Evolutionary conservation across 2,329 filamentous ascomycete genomes (phyloP).

Genomic region (Scedosporium apiospermum): DNA sequence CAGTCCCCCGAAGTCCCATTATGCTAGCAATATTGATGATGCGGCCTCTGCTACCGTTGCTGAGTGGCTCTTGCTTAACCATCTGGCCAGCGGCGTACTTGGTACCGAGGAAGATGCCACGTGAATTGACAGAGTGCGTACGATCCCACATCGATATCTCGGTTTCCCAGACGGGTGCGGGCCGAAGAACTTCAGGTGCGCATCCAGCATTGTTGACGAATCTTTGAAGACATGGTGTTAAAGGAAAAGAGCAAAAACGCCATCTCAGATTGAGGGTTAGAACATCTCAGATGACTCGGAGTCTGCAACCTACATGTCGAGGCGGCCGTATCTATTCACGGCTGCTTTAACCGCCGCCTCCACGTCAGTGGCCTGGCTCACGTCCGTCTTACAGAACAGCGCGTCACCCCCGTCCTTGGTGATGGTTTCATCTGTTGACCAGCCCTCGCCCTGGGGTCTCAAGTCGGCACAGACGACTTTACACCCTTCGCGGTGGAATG

Average conservation of each 20-base stretch:
- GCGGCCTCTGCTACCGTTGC: constrained; percentile 22
- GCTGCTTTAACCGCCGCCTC: constrained; percentile 24
- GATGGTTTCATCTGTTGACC: constrained; percentile 29
- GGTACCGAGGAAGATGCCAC: constrained; percentile 27
- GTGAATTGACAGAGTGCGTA: constrained; percentile 26
- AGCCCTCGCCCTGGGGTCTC: constrained; percentile 14
- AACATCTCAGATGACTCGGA: constrained; percentile 35
- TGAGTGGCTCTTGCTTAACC: constrained; percentile 32
- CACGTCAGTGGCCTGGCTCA: neutral
- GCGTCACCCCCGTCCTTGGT: constrained; percentile 16
- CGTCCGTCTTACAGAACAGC: neutral
- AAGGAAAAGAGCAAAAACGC: neutral
- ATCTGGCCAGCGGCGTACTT: constrained; percentile 40
- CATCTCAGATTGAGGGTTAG: constrained; percentile 32
- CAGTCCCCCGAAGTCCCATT: neutral
- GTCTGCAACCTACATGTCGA: constrained; percentile 33
- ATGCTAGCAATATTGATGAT: neutral
- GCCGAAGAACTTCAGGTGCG: neutral
- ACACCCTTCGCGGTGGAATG: constrained; percentile 29
- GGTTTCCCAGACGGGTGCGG: neutral
- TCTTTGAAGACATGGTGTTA: neutral
- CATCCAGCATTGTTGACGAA: neutral
- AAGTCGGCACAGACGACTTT: constrained; percentile 32
- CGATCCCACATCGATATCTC: constrained; percentile 33
- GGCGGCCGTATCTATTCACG: constrained; percentile 24